phyloP scores from a whole-genome alignment of 2,329 filamentous ascomycete genomes.

The Trichoderma brevicompactum region DNA sequence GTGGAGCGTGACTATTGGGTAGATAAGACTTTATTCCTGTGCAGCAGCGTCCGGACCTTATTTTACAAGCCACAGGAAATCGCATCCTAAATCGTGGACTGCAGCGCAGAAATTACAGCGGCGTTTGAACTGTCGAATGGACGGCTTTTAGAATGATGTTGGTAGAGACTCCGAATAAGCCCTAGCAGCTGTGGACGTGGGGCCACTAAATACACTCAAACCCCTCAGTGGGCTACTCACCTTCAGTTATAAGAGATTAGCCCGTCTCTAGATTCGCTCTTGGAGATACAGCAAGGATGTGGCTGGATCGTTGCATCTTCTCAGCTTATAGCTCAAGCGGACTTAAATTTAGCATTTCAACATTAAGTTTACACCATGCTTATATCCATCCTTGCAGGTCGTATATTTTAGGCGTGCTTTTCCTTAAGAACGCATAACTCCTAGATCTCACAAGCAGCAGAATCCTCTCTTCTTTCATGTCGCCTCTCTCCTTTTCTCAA shows the following conservation, averaged over 20 bases:
- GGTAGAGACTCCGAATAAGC: neutral
- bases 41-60: too few species aligned
- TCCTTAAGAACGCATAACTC: neutral
- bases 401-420: neutral
- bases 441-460: neutral
- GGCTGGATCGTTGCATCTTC: neutral
- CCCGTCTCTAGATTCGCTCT: too few species aligned
- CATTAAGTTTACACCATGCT: constrained; percentile 3
- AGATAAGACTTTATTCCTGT: too few species aligned
- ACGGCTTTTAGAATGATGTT: neutral
- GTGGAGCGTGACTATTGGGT: too few species aligned
- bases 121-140: neutral
- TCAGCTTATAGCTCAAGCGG: neutral
- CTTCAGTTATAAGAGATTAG: too few species aligned
- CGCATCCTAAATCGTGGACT: too few species aligned
- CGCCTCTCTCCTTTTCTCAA: too few species aligned
- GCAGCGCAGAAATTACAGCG: neutral
- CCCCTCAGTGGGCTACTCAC: too few species aligned
- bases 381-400: neutral
- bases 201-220: neutral
- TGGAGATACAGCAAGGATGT: neutral
- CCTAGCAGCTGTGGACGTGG: neutral
- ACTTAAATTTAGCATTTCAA: neutral
- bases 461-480: neutral
- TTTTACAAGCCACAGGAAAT: too few species aligned